Conservation (phyloP, 108 stramenopile species). For the Fragilaria crotonensis region DNA sequence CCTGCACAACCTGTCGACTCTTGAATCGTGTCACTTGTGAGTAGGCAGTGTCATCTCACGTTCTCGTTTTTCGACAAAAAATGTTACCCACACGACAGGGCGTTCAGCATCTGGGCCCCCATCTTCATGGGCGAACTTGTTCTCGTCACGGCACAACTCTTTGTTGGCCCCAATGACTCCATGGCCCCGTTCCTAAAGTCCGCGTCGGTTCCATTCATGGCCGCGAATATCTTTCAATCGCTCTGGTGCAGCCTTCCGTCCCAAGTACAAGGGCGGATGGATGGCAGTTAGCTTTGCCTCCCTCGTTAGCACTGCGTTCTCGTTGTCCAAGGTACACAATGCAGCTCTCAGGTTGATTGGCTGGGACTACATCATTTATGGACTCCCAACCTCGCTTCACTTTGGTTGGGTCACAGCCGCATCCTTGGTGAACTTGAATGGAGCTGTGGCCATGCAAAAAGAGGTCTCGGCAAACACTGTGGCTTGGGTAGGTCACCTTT, state of each 20-base stretch:
- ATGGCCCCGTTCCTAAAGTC: slow-evolving; percentile 5
- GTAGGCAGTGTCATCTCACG: no score
- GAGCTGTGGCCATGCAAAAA: slow-evolving; percentile 20
- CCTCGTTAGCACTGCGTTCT: slow-evolving; percentile 49
- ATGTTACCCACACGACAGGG: no score
- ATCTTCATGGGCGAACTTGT: slow-evolving; percentile 65
- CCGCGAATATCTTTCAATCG: slow-evolving; percentile 50
- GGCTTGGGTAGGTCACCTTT: slow-evolving; percentile 44
- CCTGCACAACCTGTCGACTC: no score
- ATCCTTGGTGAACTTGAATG: slow-evolving; percentile 66
- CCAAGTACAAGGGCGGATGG: slow-evolving; percentile 42
- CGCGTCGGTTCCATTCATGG: slow-evolving; percentile 40
- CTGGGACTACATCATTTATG: slow-evolving; percentile 10
- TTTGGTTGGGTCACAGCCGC: slow-evolving; percentile 75
- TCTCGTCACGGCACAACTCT: slow-evolving; percentile 32
- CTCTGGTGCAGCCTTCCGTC: slow-evolving; percentile 72
- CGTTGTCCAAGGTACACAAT: slow-evolving; percentile 42
- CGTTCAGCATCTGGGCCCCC: slow-evolving; percentile 73
- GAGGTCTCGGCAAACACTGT: slow-evolving; percentile 4
- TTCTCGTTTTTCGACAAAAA: no score
- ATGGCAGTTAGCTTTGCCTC: slow-evolving; percentile 36
- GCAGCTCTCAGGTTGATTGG: slow-evolving; percentile 3
- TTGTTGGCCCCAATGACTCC: slow-evolving; percentile 13
- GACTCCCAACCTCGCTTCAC: slow-evolving; percentile 47
- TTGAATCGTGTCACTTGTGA: no score